phyloP scores from a whole-genome alignment of 2,329 filamentous ascomycete genomes.

The Ophiostoma himal-ulmi region DNA sequence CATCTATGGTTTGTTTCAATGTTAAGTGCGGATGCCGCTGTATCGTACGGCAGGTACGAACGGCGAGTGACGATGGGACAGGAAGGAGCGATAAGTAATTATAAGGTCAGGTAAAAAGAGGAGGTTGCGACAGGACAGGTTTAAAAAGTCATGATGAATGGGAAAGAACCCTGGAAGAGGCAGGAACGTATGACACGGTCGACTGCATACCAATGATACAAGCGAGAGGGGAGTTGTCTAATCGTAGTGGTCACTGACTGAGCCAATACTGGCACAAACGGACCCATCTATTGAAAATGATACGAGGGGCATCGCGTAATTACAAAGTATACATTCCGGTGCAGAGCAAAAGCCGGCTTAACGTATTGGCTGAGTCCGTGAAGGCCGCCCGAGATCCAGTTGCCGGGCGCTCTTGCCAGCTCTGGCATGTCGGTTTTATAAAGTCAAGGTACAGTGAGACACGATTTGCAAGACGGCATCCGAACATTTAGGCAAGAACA shows the following conservation, averaged over 20 bases:
- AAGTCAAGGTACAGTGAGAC: constrained; percentile 6
- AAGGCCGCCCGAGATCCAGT: not conserved
- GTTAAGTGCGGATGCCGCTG: not conserved
- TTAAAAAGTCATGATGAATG: not conserved
- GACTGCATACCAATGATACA: constrained; percentile 6
- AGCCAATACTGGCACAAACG: not conserved
- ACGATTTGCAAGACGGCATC: not conserved
- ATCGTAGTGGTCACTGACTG: not conserved
- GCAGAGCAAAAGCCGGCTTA: not conserved
- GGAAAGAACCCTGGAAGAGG: not conserved
- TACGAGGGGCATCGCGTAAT: constrained; percentile 7
- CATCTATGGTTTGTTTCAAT: not conserved
- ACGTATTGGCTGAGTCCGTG: not conserved
- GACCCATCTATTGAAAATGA: not conserved
- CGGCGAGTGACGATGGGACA: not conserved
- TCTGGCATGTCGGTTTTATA: constrained; percentile 4
- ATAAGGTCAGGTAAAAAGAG: not conserved
- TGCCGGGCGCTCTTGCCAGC: constrained; percentile 1
- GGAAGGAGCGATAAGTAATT: not conserved
- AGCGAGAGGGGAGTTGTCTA: constrained; percentile 1
- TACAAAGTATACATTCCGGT: not conserved
- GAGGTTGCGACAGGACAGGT: not conserved
- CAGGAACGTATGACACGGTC: not conserved
- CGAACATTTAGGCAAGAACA: not conserved
- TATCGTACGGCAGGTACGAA: constrained; percentile 8